Conservation (phyloP, 768 basidiomycete genomes). For the Xerocomus spinulosus region DNA sequence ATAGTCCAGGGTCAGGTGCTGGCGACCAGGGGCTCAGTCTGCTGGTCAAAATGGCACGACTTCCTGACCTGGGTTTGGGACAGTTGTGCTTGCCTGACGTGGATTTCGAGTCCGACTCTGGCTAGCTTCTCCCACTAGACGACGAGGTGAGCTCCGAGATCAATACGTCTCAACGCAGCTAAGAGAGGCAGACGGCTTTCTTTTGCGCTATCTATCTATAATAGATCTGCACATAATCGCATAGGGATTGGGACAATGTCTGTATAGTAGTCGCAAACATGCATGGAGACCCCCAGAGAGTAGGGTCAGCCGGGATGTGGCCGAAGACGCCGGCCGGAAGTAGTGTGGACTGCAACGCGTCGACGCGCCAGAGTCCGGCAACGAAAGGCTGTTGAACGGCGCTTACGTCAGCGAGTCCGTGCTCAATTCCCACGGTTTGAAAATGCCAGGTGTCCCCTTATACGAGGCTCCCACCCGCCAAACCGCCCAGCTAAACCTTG, state of each 20-base stretch:
- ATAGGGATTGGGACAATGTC: constrained; percentile 9
- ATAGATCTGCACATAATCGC: constrained; percentile 18
- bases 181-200: constrained; percentile 1
- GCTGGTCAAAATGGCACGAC: constrained; percentile 71
- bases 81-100: constrained; percentile 44
- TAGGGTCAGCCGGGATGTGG: constrained; percentile 6
- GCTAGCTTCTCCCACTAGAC: neutral
- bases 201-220: constrained; percentile 13
- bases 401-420: constrained; percentile 35
- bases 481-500: constrained; percentile 35
- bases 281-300: constrained; percentile 11
- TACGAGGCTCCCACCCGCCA: constrained; percentile 37
- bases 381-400: constrained; percentile 29
- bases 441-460: constrained; percentile 29
- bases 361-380: constrained; percentile 23
- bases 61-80: constrained; percentile 68
- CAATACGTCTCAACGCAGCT: neutral
- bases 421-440: constrained; percentile 33
- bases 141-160: constrained; percentile 6
- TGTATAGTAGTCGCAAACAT: neutral
- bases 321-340: constrained; percentile 24
- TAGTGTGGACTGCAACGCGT: constrained; percentile 4
- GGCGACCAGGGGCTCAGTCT: constrained; percentile 48
- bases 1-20: constrained; percentile 34
- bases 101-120: constrained; percentile 23